phyloP scores from a whole-genome alignment of 805 yeast species.

The Torulaspora quercuum region DNA sequence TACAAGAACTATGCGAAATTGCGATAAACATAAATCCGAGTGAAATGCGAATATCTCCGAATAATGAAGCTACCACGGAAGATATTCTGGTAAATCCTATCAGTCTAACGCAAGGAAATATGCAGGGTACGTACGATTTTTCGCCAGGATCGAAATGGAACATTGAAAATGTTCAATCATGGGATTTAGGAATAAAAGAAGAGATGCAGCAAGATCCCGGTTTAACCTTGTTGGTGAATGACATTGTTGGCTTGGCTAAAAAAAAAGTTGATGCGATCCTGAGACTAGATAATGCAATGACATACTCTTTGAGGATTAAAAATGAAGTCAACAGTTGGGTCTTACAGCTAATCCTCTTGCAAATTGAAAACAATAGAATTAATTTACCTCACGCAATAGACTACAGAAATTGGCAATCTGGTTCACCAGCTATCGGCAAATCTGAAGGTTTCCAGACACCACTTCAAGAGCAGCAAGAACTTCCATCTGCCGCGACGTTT shows the following conservation, averaged over 20 bases:
- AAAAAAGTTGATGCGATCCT: conserved; percentile 67
- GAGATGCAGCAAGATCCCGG: conserved; percentile 49
- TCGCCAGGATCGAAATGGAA: conserved; percentile 64
- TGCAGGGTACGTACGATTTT: conserved; percentile 31
- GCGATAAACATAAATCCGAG: conserved; percentile 72
- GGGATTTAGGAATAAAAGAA: conserved; percentile 31
- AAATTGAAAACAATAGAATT: conserved; percentile 48
- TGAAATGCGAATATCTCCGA: conserved; percentile 40
- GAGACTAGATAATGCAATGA: conserved; percentile 68
- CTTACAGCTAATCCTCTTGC: conserved; percentile 56
- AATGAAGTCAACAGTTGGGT: conserved; percentile 74
- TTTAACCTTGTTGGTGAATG: conserved; percentile 56
- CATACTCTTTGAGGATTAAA: conserved; percentile 71
- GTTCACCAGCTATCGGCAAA: background rate
- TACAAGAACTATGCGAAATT: conserved; percentile 63
- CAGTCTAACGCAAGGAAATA: conserved; percentile 20
- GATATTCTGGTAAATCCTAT: conserved; percentile 19
- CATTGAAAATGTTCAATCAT: conserved; percentile 41
- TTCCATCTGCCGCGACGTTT: conserved; percentile 7
- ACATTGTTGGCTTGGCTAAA: conserved; percentile 58
- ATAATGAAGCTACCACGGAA: conserved; percentile 22
- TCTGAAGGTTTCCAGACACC: background rate
- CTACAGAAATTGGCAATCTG: background rate
- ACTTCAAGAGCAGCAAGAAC: conserved; percentile 1
- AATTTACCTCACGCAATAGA: conserved; percentile 9